Evolutionary conservation across 2,329 filamentous ascomycete genomes (phyloP), one percentile per base, ranked within the genome.

Genomic region (Beauveria medogensis): DNA sequence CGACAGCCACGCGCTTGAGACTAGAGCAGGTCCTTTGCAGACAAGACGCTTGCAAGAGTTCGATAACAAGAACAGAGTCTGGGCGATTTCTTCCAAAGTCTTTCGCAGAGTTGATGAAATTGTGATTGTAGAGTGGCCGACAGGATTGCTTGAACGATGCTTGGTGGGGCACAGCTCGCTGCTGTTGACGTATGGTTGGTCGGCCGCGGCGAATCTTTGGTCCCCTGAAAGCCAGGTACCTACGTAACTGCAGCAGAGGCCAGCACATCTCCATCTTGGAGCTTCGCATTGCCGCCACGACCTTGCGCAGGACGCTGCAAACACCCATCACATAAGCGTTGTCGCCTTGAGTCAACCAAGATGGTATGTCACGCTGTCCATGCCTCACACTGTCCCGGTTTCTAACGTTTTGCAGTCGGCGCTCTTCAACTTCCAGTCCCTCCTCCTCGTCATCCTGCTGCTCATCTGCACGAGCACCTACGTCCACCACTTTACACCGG

Each of bases 361-460:
- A 73, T 73, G 71, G 71, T 71, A 66, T 43, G 60, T 18, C 16
- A 8, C 7, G n/a, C 22, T 5, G 8, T 26, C 1, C 9, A 7
- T 43, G 7, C 8, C 40, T 3, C 10, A 37, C 10, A 4, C 1
- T 18, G 24, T 14, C 18, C 47, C n/a, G 12, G 18, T 16, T 41
- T n/a, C 22, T 18, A 61, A 61, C 34, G 0, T 44, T 41, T 40
- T 58, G 24, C 70, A 97, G 94, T 90, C 94, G 63, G 94, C 94
- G 60, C 88, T 99, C 70, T 97, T 99, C 87, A 97, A 97, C 79
- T 97, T 99, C 80, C 92, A 97, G 76, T 96, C 92, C 62, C 89
- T 97, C 68, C 85, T 99, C 68, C 85, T 97, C 69, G 93, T 97
- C 67, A 86, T 99, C 69, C 86, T 99, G 56, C 88, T 99, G 67